Percentiles rank a stretch among this genome's conserved stretches.
phyloP scores from a whole-genome alignment of 177 flowering plant genomes.

The Vitis hybrid region DNA sequence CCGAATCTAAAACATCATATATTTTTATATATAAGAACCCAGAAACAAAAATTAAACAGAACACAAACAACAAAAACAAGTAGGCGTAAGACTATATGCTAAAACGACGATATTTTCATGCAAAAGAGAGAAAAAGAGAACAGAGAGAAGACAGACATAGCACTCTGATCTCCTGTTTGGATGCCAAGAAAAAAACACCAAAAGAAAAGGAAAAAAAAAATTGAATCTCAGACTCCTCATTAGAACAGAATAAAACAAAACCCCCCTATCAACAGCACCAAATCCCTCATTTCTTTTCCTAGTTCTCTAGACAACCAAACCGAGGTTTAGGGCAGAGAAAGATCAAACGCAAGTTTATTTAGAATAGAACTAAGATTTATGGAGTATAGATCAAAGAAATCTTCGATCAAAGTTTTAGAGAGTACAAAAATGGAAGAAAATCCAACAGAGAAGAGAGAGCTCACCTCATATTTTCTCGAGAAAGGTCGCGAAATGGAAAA shows the following conservation, averaged over 20 bases:
- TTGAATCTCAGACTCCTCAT: background rate
- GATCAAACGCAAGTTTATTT: background rate
- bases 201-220: background rate
- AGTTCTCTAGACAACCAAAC: slow-evolving; percentile 1
- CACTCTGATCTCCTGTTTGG: too few relatives aligned
- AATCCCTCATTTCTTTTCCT: background rate
- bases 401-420: too few relatives aligned
- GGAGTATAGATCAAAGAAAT: background rate
- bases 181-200: too few relatives aligned
- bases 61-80: too few relatives aligned
- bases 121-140: too few relatives aligned
- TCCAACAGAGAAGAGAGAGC: background rate
- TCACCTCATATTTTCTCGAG: slow-evolving; percentile 23
- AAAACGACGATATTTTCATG: too few relatives aligned
- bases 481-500: slow-evolving; percentile 12
- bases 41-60: too few relatives aligned
- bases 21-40: too few relatives aligned
- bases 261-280: too few relatives aligned
- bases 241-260: background rate
- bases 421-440: background rate
- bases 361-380: background rate
- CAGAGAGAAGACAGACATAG: too few relatives aligned
- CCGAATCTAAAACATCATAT: too few relatives aligned
- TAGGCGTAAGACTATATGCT: too few relatives aligned
- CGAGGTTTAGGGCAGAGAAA: background rate